Percentiles rank a stretch among this genome's conserved stretches.
These are phyloP conservation scores for Suillus paluster DNA, from an alignment of 768 basidiomycete genomes.

Conservation along the genomic window DNA sequence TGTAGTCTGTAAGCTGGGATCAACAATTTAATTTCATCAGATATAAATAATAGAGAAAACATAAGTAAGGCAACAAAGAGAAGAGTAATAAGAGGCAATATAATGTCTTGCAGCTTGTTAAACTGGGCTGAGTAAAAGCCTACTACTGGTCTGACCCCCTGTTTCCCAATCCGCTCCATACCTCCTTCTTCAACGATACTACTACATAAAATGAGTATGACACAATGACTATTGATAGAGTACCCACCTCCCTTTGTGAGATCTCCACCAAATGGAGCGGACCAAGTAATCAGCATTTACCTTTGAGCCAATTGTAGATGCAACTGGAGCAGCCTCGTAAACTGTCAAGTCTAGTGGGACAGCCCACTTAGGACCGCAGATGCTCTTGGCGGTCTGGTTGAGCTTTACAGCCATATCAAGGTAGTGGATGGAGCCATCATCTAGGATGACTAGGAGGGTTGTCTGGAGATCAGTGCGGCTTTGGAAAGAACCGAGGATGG, in stretches of 20 bases:
- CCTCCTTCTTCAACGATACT: too few relatives aligned
- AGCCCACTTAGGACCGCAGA: constrained; percentile 99
- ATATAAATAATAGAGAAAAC: too few relatives aligned
- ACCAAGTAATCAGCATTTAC: constrained; percentile 94
- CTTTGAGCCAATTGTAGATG: constrained; percentile 44
- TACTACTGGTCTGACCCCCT: too few relatives aligned
- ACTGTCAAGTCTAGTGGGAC: constrained; percentile 89
- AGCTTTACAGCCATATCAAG: constrained; percentile 99
- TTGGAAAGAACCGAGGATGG: constrained; percentile 78
- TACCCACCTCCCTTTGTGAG: constrained; percentile 92
- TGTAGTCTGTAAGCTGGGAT: too few relatives aligned
- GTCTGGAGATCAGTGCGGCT: constrained; percentile 73
- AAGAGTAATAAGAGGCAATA: too few relatives aligned
- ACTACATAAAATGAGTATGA: constrained; percentile 42
- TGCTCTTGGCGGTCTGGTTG: constrained; percentile 97
- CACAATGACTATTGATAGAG: background rate
- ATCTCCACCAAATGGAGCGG: constrained; percentile 95
- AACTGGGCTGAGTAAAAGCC: too few relatives aligned
- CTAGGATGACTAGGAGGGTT: constrained; percentile 97
- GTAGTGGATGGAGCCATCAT: constrained; percentile 83
- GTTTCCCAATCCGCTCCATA: too few relatives aligned
- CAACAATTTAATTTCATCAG: too few relatives aligned
- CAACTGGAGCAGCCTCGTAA: constrained; percentile 56
- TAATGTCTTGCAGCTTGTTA: too few relatives aligned
- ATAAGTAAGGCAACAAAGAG: too few relatives aligned